Percentiles rank a stretch among this genome's conserved stretches.
These are phyloP conservation scores for Knoxdaviesia capensis DNA, from an alignment of 2,329 filamentous ascomycete species.

Conservation along the genomic window DNA sequence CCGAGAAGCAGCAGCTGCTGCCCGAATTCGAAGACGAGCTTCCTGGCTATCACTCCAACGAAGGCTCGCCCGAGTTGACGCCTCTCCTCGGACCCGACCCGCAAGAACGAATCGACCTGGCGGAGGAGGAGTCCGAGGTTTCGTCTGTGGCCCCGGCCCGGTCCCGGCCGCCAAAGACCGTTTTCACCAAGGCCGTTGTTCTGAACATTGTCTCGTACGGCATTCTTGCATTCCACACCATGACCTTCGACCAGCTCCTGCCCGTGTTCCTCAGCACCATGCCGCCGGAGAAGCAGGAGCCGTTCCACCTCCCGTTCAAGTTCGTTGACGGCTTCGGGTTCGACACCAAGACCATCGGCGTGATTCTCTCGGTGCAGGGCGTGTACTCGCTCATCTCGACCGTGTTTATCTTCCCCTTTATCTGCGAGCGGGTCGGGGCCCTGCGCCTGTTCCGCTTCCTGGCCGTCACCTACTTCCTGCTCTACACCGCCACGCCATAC, in stretches of 20 bases:
- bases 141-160: conserved; percentile 5
- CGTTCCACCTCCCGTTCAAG: conserved; percentile 53
- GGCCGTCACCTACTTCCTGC: conserved; percentile 62
- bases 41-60: conserved; percentile 47
- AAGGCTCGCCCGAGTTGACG: conserved; percentile 28
- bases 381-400: conserved; percentile 78
- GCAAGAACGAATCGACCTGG: conserved; percentile 17
- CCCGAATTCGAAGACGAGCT: conserved; percentile 33
- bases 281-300: conserved; percentile 25
- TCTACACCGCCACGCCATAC: conserved; percentile 80
- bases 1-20: conserved; percentile 43
- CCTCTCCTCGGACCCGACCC: conserved; percentile 11
- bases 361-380: conserved; percentile 77
- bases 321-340: conserved; percentile 78
- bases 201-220: conserved; percentile 80
- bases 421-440: conserved; percentile 57
- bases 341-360: conserved; percentile 63
- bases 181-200: conserved; percentile 70
- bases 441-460: conserved; percentile 67
- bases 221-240: conserved; percentile 88
- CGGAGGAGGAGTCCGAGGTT: conserved; percentile 4
- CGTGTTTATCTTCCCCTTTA: conserved; percentile 61
- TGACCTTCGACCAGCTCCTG: conserved; percentile 86
- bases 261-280: conserved; percentile 73
- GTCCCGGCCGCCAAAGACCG: conserved; percentile 19